Conservation (phyloP, 2,329 filamentous ascomycete species). For the Stachybotrys chlorohalonatus region DNA sequence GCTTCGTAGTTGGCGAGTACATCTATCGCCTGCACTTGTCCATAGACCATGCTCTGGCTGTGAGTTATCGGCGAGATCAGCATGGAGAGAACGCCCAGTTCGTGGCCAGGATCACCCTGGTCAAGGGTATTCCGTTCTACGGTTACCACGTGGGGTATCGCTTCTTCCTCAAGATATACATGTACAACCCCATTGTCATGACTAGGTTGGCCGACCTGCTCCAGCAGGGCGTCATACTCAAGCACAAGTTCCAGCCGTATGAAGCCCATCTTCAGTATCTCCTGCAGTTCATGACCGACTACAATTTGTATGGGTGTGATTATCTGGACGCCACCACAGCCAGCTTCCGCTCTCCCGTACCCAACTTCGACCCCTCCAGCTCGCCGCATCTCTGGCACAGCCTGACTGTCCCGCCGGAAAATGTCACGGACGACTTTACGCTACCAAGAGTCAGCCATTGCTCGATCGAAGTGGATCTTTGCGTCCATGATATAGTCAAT, state of each 20-base stretch:
- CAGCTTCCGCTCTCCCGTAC: constrained; percentile 68
- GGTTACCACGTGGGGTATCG: constrained; percentile 90
- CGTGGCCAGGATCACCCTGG: constrained; percentile 82
- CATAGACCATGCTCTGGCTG: constrained; percentile 81
- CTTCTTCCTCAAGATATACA: constrained; percentile 89
- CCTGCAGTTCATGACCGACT: constrained; percentile 96
- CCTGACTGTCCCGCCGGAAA: constrained; percentile 49
- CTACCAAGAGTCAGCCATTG: constrained; percentile 81
- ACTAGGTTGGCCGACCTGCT: constrained; percentile 81
- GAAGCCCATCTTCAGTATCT: constrained; percentile 91
- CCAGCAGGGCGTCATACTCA: constrained; percentile 80
- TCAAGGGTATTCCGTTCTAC: constrained; percentile 93
- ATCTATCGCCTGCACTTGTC: constrained; percentile 73
- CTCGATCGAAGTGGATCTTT: constrained; percentile 81
- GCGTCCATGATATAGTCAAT: constrained; percentile 82
- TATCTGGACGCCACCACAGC: constrained; percentile 68
- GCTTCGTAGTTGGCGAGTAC: constrained; percentile 56
- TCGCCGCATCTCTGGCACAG: constrained; percentile 71
- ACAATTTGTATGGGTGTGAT: constrained; percentile 90
- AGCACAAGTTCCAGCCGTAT: constrained; percentile 77
- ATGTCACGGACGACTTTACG: constrained; percentile 43
- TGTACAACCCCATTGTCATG: constrained; percentile 81
- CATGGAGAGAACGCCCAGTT: constrained; percentile 59
- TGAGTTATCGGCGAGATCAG: constrained; percentile 72
- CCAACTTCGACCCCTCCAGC: constrained; percentile 53